Conservation (phyloP, 768 basidiomycete genomes). For the Polyporus arcularius region DNA sequence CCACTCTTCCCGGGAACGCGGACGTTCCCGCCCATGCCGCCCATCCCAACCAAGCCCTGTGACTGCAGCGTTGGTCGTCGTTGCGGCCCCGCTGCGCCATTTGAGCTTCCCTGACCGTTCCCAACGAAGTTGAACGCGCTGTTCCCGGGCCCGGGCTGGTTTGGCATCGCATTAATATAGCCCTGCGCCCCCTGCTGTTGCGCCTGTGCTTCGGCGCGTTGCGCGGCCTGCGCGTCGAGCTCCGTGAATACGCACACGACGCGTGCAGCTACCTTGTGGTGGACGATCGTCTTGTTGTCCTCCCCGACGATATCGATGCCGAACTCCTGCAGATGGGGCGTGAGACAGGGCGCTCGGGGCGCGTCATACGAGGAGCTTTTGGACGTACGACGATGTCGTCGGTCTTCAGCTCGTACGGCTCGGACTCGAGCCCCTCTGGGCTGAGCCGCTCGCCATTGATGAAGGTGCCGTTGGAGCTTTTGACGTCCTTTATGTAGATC, state of each 20-base stretch:
- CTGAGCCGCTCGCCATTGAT: slow-evolving; percentile 95
- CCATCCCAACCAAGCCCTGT: slow-evolving; percentile 68
- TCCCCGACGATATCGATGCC: slow-evolving; percentile 99
- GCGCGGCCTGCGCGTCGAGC: slow-evolving; percentile 78
- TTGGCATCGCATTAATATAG: slow-evolving; percentile 33
- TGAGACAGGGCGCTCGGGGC: neutral
- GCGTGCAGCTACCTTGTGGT: slow-evolving; percentile 97
- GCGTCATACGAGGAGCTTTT: slow-evolving; percentile 1
- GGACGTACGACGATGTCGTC: slow-evolving; percentile 91
- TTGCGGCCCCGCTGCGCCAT: slow-evolving; percentile 38
- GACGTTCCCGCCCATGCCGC: slow-evolving; percentile 73
- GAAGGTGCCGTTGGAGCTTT: slow-evolving; percentile 97
- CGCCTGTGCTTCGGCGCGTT: slow-evolving; percentile 71
- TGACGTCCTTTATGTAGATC: slow-evolving; percentile 99
- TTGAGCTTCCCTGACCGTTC: slow-evolving; percentile 32
- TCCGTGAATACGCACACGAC: slow-evolving; percentile 87
- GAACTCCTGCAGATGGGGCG: slow-evolving; percentile 70
- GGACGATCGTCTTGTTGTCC: slow-evolving; percentile 96
- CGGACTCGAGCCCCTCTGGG: slow-evolving; percentile 85
- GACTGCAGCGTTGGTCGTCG: slow-evolving; percentile 60
- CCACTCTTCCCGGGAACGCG: slow-evolving; percentile 81
- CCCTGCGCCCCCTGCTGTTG: slow-evolving; percentile 52
- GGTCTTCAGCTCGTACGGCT: slow-evolving; percentile 90
- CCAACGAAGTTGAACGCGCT: slow-evolving; percentile 46
- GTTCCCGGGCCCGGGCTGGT: slow-evolving; percentile 37